A percentile compares a stretch with the other conserved stretches of the same genome.
Evolutionary conservation across 441 rosid genomes (phyloP).

Genomic region (Arabidopsis lyrata): DNA sequence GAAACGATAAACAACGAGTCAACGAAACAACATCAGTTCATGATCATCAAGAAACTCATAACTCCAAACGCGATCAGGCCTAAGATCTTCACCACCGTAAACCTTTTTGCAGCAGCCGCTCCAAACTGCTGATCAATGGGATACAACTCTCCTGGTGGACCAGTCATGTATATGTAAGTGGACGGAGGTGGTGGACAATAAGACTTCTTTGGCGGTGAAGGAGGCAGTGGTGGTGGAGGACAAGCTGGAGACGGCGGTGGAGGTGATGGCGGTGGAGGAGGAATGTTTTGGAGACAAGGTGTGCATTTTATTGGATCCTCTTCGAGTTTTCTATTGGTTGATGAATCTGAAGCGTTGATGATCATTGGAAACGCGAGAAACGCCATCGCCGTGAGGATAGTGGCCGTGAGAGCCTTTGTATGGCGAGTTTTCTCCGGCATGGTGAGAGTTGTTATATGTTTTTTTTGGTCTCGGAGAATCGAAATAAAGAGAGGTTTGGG

Average conservation of each 20-base stretch:
- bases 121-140: constrained; percentile 58
- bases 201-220: constrained; percentile 58
- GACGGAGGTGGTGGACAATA: constrained; percentile 72
- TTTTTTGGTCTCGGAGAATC: neutral
- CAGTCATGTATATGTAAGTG: constrained; percentile 65
- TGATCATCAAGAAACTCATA: constrained; percentile 45
- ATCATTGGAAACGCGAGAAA: constrained; percentile 38
- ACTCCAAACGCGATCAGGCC: constrained; percentile 52
- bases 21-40: constrained; percentile 8
- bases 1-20: neutral
- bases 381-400: constrained; percentile 36
- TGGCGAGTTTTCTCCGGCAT: constrained; percentile 35
- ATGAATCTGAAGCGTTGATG: constrained; percentile 48
- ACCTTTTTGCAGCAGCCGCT: constrained; percentile 37
- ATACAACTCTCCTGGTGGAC: constrained; percentile 81
- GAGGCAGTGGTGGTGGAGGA: constrained; percentile 50
- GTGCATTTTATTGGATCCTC: constrained; percentile 54
- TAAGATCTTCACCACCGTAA: constrained; percentile 29
- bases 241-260: constrained; percentile 48
- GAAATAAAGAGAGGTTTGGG: constrained; percentile 10
- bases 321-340: constrained; percentile 53
- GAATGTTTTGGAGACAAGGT: constrained; percentile 59
- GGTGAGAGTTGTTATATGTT: neutral
- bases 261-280: constrained; percentile 52
- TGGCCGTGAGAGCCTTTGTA: constrained; percentile 3